A percentile compares a stretch with the other conserved stretches of the same genome.
phyloP scores from a whole-genome alignment of 2,329 filamentous ascomycete species.

The Beauveria caledonica region DNA sequence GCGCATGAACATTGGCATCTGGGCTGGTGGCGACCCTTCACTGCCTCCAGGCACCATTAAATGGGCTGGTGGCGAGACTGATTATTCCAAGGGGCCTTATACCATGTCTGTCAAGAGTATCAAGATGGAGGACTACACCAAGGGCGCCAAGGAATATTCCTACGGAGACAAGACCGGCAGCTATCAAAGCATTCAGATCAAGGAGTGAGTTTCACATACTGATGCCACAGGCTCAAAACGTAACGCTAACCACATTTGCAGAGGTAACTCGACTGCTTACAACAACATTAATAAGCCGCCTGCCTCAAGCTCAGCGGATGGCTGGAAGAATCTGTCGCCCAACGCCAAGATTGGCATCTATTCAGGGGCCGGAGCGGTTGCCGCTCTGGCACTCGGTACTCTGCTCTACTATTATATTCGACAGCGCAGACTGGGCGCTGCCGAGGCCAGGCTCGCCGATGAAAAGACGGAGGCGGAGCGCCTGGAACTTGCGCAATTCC shows the following conservation, averaged over 20 bases:
- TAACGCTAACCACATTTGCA: constrained; percentile 21
- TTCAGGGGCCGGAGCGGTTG: constrained; percentile 35
- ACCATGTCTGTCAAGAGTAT: constrained; percentile 64
- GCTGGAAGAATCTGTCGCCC: constrained; percentile 44
- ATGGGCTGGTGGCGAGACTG: constrained; percentile 63
- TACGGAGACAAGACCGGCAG: constrained; percentile 54
- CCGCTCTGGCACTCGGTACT: constrained; percentile 31
- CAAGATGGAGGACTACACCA: constrained; percentile 48
- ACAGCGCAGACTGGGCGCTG: constrained; percentile 43
- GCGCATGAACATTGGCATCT: constrained; percentile 60
- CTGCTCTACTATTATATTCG: constrained; percentile 46
- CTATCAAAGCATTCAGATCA: constrained; percentile 55
- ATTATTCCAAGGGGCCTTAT: constrained; percentile 59
- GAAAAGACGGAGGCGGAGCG: constrained; percentile 39
- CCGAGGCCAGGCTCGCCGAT: constrained; percentile 40
- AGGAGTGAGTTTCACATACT: constrained; percentile 35
- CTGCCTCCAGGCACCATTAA: constrained; percentile 50
- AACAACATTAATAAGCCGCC: constrained; percentile 33
- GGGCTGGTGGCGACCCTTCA: constrained; percentile 52
- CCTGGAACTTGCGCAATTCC: constrained; percentile 42
- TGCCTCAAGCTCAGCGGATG: constrained; percentile 39
- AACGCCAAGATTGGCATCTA: constrained; percentile 47
- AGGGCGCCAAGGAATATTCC: constrained; percentile 52
- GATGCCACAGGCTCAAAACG: background rate
- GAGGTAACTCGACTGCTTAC: constrained; percentile 49